A percentile compares a stretch with the other conserved stretches of the same genome.
These are phyloP conservation scores for Veloporphyrellus conicus DNA, from an alignment of 1,284 basidiomycete species.

Conservation along the genomic window DNA sequence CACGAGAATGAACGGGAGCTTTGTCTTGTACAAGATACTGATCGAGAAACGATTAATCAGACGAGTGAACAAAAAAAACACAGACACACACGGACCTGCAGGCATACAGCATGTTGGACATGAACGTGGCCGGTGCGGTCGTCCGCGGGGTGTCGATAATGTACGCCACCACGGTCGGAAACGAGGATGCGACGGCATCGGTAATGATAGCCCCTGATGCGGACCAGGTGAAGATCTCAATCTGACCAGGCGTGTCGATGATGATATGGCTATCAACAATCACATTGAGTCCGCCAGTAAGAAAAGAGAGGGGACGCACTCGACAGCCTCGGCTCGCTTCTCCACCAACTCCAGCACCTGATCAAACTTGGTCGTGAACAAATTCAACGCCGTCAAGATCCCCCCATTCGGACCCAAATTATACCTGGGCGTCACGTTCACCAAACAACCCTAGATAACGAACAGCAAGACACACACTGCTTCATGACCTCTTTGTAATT, in stretches of 20 bases:
- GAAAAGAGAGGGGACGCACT: slow-evolving; percentile 53
- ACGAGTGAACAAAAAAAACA: not conserved
- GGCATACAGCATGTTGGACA: slow-evolving; percentile 99
- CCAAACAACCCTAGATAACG: not conserved
- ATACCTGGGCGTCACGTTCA: slow-evolving; percentile 58
- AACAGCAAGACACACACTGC: slow-evolving; percentile 67
- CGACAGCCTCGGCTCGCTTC: slow-evolving; percentile 81
- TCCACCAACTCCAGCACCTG: slow-evolving; percentile 93
- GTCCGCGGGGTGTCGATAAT: slow-evolving; percentile 97
- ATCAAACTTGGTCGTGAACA: slow-evolving; percentile 99
- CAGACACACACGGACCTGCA: slow-evolving; percentile 70
- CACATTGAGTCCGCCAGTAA: not conserved
- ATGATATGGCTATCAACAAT: slow-evolving; percentile 72
- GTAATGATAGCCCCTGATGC: slow-evolving; percentile 98
- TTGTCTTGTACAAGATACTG: slow-evolving; percentile 98
- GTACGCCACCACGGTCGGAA: slow-evolving; percentile 95
- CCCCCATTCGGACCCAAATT: slow-evolving; percentile 98
- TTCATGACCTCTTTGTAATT: slow-evolving; percentile 99
- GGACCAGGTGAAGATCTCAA: slow-evolving; percentile 99
- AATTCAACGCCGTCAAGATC: slow-evolving; percentile 92
- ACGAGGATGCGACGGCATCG: slow-evolving; percentile 89
- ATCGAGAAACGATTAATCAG: not conserved
- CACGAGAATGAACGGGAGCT: slow-evolving; percentile 93
- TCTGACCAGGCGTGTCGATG: slow-evolving; percentile 97
- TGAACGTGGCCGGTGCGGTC: slow-evolving; percentile 94